Percentiles rank a stretch among this genome's conserved stretches.
Conservation (phyloP, 345 rosid species). For the Nasturtium officinale region DNA sequence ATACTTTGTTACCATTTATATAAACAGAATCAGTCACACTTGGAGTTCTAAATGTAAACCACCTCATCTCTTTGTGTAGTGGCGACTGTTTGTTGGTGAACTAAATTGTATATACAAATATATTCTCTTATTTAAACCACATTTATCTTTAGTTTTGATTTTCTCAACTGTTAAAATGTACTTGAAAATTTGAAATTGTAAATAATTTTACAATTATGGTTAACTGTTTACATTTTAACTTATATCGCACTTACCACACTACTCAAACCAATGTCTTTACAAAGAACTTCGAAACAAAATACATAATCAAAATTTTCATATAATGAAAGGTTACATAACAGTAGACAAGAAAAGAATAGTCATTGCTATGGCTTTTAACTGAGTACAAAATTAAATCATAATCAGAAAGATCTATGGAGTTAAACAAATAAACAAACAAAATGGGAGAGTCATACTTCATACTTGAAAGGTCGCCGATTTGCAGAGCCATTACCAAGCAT, state of each 20-base stretch:
- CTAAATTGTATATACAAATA: neutral
- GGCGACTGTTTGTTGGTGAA: neutral
- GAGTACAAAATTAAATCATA: constrained; percentile 8
- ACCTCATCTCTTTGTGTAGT: neutral
- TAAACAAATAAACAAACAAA: constrained; percentile 17
- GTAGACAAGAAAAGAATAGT: neutral
- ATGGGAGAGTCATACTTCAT: constrained; percentile 9
- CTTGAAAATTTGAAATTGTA: neutral
- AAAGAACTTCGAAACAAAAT: neutral
- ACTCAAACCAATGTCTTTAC: neutral
- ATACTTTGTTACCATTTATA: constrained; percentile 11
- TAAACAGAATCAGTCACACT: neutral
- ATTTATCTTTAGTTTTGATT: neutral
- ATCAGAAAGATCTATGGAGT: constrained; percentile 1
- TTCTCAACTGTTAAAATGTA: neutral
- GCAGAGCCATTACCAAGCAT: neutral
- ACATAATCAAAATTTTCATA: neutral
- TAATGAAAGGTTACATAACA: neutral
- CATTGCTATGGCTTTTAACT: constrained; percentile 15
- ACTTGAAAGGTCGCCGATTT: neutral
- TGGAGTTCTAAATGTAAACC: neutral
- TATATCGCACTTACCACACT: neutral
- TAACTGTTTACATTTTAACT: neutral
- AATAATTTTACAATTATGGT: neutral
- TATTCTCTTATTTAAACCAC: neutral